Conservation (phyloP, 1,139 yeast species). For the Meyerozyma carpophila region DNA sequence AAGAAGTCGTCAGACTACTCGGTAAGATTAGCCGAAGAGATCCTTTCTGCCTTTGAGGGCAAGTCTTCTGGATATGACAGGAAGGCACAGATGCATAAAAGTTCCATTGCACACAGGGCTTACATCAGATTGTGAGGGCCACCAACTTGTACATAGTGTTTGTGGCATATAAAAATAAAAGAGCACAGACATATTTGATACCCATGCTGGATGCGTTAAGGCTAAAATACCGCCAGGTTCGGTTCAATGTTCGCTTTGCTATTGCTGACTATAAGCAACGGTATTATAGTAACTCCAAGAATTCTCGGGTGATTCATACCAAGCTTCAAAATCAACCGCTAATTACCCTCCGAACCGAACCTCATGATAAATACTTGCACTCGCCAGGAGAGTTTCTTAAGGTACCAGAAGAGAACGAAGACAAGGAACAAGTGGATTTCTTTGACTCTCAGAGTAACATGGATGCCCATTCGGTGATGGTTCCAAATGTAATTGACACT, state of each 20-base stretch:
- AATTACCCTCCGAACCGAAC: slow-evolving; percentile 33
- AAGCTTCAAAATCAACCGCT: slow-evolving; percentile 33
- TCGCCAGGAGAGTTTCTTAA: slow-evolving; percentile 17
- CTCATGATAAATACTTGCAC: slow-evolving; percentile 19
- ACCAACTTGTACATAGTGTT: not conserved
- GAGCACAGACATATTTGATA: not conserved
- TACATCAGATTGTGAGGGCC: slow-evolving; percentile 41
- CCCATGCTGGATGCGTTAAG: not conserved
- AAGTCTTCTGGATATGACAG: slow-evolving; percentile 81
- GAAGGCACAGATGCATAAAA: slow-evolving; percentile 75
- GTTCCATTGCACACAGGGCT: slow-evolving; percentile 80
- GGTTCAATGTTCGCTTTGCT: slow-evolving; percentile 25
- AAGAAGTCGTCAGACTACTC: slow-evolving; percentile 77
- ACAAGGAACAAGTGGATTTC: not conserved
- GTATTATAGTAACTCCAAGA: slow-evolving; percentile 34
- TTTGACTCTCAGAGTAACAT: slow-evolving; percentile 1
- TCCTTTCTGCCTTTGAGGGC: slow-evolving; percentile 71
- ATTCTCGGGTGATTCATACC: slow-evolving; percentile 35
- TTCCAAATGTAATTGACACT: slow-evolving; percentile 3
- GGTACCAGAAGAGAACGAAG: not conserved
- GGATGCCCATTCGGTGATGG: not conserved
- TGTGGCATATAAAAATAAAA: not conserved
- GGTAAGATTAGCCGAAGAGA: slow-evolving; percentile 88
- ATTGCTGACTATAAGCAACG: slow-evolving; percentile 34
- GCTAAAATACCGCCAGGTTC: slow-evolving; percentile 3